Conservation (phyloP, 2,329 filamentous ascomycete species). For the Stagonosporopsis vannaccii region DNA sequence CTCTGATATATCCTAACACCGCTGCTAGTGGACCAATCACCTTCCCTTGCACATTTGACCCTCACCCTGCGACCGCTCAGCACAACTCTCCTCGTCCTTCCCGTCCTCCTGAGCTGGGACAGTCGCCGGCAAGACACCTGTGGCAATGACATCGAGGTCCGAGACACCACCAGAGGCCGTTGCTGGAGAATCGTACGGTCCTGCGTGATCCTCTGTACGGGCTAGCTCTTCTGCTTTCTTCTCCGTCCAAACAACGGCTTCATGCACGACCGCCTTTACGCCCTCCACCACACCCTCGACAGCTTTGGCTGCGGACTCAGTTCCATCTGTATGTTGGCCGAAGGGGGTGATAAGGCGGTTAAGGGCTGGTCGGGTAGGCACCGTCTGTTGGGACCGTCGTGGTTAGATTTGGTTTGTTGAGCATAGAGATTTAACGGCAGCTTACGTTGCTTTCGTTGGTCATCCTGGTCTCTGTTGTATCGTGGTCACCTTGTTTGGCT, state of each 20-base stretch:
- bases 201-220: conserved; percentile 31
- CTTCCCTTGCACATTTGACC: background rate
- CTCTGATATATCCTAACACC: background rate
- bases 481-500: background rate
- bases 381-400: background rate
- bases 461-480: background rate
- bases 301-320: conserved; percentile 23
- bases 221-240: conserved; percentile 35
- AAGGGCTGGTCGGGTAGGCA: background rate
- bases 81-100: conserved; percentile 5
- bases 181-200: conserved; percentile 42
- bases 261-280: conserved; percentile 30
- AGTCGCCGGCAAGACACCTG: conserved; percentile 36
- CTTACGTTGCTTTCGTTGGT: conserved; percentile 11
- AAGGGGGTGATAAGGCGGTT: conserved; percentile 6
- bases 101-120: conserved; percentile 23
- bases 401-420: background rate
- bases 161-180: conserved; percentile 38
- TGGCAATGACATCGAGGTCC: conserved; percentile 45
- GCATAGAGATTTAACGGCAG: background rate
- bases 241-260: conserved; percentile 37
- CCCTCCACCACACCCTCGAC: conserved; percentile 27
- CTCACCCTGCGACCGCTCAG: background rate
- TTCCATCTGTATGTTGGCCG: conserved; percentile 19
- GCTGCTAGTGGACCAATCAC: background rate